Conservation (phyloP, 2,329 filamentous ascomycete genomes). For the Parasarocladium wereldwijsianum region DNA sequence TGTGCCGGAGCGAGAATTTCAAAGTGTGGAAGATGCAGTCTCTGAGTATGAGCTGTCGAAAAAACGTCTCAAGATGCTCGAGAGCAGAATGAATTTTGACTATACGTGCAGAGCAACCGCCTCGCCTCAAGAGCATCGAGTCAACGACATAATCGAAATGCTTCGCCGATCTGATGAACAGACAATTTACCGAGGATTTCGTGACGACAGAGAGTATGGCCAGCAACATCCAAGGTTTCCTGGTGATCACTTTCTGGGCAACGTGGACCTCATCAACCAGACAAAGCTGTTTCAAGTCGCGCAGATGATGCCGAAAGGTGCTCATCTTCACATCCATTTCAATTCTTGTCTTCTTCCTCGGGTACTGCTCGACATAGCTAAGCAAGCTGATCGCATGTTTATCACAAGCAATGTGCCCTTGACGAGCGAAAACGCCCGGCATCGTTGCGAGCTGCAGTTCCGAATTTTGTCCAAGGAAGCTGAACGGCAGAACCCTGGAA, state of each 20-base stretch:
- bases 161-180: conserved; percentile 21
- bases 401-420: conserved; percentile 45
- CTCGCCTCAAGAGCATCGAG: conserved; percentile 19
- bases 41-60: conserved; percentile 21
- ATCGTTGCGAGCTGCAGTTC: conserved; percentile 48
- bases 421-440: conserved; percentile 12
- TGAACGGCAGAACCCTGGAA: conserved; percentile 20
- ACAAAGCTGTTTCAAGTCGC: conserved; percentile 45
- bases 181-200: conserved; percentile 18
- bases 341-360: conserved; percentile 55
- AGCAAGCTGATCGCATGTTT: conserved; percentile 49
- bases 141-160: conserved; percentile 23
- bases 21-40: too few relatives aligned
- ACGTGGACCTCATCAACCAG: conserved; percentile 34
- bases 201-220: conserved; percentile 9
- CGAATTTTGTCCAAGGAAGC: conserved; percentile 27
- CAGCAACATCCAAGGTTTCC: conserved; percentile 30
- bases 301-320: conserved; percentile 51
- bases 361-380: conserved; percentile 40
- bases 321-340: conserved; percentile 63
- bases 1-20: too few relatives aligned
- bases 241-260: conserved; percentile 44
- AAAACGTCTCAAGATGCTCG: conserved; percentile 13
- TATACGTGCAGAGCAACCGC: conserved; percentile 17
- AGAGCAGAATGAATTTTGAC: conserved; percentile 26